Base-by-base conservation (phyloP, 441 rosid species). In the Populus hybrid region DNA sequence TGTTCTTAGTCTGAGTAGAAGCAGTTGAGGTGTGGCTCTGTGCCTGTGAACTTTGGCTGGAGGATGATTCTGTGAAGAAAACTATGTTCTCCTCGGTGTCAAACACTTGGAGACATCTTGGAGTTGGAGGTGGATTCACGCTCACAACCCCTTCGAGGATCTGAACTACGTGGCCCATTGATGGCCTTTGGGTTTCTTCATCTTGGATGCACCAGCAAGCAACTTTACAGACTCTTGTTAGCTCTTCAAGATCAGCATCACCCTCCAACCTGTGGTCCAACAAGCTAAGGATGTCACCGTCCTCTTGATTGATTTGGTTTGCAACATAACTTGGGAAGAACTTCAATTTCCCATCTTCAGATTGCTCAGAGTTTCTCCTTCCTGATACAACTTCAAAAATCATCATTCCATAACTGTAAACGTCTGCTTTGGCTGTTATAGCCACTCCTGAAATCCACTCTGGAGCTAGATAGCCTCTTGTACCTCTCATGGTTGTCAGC, bases 1-100 rank as follows among this genome's bases (percentile, higher is more conserved):
- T 73, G 81, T 75, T 86, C 75, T 86, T 88, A 9, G 77, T 67
- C 70, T 70, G 87, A n/a, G 82, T 71, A 9, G 86, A 78, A 42
- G 80, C 68, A 61, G 38, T 72, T 6, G 87, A 87, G 21, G 81
- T 46, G 67, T 86, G 74, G 63, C 86, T 82, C 38, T 10, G 75
- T 23, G 69, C 16, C 42, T 82, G 85, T 3, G 82, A 83, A 74
- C 83, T 84, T 81, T 78, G 85, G 64, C 74, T 30, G 0, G 36
- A 68, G 21, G 20, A 12, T 68, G n/a, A 28, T 14, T 68, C 38
- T 32, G 16, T 28, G 40, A 68, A 42, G 32, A 71, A 40, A 3
- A 71, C 3, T 32, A 24, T 50, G 16, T 23, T 20, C 26, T 24
- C 35, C 32, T 14, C 7, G 32, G 0, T 42, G 18, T 65, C 70